These are phyloP conservation scores for Ascosphaera pollenicola DNA, from an alignment of 2,329 filamentous ascomycete genomes.

Conservation along the genomic window DNA sequence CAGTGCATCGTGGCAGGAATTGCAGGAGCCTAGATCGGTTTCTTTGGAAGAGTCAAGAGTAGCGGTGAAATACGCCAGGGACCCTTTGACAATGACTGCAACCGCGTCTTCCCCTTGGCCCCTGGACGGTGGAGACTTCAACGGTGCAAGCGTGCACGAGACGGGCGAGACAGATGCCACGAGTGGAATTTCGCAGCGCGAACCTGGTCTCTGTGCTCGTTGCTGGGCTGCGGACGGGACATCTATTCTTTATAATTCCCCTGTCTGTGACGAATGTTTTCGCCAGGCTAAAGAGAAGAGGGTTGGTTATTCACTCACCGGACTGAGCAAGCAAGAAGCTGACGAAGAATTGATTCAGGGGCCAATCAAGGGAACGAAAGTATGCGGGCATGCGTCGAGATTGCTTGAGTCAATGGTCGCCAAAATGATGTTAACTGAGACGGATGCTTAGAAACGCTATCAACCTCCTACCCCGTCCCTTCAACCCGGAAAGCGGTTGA, in stretches of 20 bases:
- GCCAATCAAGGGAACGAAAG: slow-evolving; percentile 3
- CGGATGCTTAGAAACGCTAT: slow-evolving; percentile 6
- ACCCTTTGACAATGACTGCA: neutral
- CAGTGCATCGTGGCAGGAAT: slow-evolving; percentile 1
- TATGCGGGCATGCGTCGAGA: neutral
- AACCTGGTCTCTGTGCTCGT: slow-evolving; percentile 6
- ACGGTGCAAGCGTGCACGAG: slow-evolving; percentile 1
- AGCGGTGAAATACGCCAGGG: neutral
- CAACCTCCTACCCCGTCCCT: slow-evolving; percentile 6
- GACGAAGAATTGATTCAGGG: slow-evolving; percentile 1
- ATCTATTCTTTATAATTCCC: slow-evolving; percentile 7
- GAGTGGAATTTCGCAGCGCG: too few species aligned
- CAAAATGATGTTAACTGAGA: neutral
- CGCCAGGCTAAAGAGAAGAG: slow-evolving; percentile 5
- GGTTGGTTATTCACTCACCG: slow-evolving; percentile 3
- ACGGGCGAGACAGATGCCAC: neutral
- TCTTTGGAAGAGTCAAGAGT: neutral
- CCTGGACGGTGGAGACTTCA: neutral
- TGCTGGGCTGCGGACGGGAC: slow-evolving; percentile 7
- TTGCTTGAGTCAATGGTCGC: too few species aligned
- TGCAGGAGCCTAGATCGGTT: neutral
- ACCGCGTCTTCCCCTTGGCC: neutral
- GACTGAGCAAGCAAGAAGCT: neutral
- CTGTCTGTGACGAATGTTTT: slow-evolving; percentile 7
- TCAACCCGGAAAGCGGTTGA: slow-evolving; percentile 7